Evolutionary conservation across 2,329 filamentous ascomycete genomes (phyloP).

Genomic region (Capronia americana): DNA sequence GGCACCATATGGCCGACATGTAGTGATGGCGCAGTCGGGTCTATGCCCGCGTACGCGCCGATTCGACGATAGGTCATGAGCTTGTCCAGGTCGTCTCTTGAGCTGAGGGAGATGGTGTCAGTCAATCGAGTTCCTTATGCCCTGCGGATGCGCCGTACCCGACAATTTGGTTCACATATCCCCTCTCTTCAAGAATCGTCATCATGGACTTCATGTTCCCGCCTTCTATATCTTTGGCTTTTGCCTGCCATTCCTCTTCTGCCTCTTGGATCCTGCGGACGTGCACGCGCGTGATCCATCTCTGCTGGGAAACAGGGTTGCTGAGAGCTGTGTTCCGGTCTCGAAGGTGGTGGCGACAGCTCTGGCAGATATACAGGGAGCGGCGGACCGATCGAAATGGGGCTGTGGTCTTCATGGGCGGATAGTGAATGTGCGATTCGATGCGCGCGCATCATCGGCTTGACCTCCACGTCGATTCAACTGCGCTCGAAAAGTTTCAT

Average conservation of each 20-base stretch:
- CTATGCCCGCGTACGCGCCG: constrained; percentile 57
- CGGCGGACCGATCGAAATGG: constrained; percentile 20
- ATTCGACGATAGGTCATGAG: constrained; percentile 54
- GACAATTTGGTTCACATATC: constrained; percentile 54
- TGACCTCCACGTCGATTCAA: background rate
- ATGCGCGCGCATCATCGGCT: background rate
- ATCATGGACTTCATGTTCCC: constrained; percentile 54
- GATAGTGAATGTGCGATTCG: background rate
- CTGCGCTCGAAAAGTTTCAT: constrained; percentile 14
- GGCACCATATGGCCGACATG: constrained; percentile 60
- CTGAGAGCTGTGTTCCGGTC: background rate
- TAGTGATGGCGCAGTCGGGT: constrained; percentile 58
- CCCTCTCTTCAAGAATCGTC: constrained; percentile 54
- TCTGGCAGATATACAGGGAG: constrained; percentile 29
- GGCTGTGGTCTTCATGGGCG: constrained; percentile 20
- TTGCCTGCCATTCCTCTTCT: constrained; percentile 48
- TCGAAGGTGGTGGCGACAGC: constrained; percentile 25
- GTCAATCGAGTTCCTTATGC: background rate
- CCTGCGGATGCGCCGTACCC: constrained; percentile 46
- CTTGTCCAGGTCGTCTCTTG: constrained; percentile 51
- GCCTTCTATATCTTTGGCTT: constrained; percentile 51
- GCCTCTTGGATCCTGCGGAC: constrained; percentile 49
- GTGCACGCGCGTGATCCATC: constrained; percentile 49
- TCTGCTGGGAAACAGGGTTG: constrained; percentile 20
- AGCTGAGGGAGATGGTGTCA: constrained; percentile 40